phyloP scores from a whole-genome alignment of 2,329 filamentous ascomycete genomes.

The Didymella segeticola region DNA sequence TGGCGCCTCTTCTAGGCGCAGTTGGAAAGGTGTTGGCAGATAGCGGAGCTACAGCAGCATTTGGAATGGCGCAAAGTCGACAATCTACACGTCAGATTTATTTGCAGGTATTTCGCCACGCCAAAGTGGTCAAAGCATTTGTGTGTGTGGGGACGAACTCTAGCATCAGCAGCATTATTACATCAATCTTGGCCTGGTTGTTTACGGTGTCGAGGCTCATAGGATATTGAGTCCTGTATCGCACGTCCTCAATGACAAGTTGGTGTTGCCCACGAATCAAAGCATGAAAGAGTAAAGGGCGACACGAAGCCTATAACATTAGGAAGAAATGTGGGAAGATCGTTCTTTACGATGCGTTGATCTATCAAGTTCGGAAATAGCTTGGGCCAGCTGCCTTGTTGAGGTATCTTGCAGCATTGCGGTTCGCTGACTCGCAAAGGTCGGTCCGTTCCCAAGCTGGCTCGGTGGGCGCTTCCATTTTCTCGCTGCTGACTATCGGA shows the following conservation, averaged over 20 bases:
- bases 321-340: too few species aligned
- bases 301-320: too few species aligned
- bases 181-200: not conserved
- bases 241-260: not conserved
- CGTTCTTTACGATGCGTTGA: too few species aligned
- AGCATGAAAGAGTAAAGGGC: too few species aligned
- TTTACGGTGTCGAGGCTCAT: not conserved
- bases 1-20: too few species aligned
- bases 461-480: too few species aligned
- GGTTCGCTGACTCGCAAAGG: too few species aligned
- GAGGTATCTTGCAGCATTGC: too few species aligned
- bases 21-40: not conserved
- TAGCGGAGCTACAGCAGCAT: not conserved
- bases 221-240: not conserved
- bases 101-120: not conserved
- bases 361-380: too few species aligned
- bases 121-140: not conserved
- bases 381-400: too few species aligned
- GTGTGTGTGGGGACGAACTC: not conserved
- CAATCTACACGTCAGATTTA: not conserved
- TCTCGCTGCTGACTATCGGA: too few species aligned
- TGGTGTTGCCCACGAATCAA: not conserved
- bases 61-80: not conserved
- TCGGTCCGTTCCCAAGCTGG: too few species aligned
- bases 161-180: not conserved